A percentile compares a stretch with the other conserved stretches of the same genome.
Evolutionary conservation across 2,329 filamentous ascomycete species (phyloP).

Genomic region (Stagonosporopsis rhizophila): DNA sequence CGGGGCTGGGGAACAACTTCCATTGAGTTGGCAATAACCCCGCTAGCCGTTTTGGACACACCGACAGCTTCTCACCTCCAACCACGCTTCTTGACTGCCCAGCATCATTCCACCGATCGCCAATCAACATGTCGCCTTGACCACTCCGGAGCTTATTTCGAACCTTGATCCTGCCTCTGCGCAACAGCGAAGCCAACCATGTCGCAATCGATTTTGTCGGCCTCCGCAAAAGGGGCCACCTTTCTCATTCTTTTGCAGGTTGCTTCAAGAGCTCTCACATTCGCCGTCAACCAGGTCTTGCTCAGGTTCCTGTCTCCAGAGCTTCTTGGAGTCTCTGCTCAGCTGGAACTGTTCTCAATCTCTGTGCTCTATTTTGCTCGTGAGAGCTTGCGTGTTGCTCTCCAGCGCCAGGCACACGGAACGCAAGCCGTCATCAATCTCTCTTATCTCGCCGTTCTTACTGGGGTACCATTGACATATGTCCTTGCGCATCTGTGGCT

Average conservation of each 20-base stretch:
- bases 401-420: slow-evolving; percentile 73
- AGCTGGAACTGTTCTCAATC: slow-evolving; percentile 91
- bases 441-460: slow-evolving; percentile 76
- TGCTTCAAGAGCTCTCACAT: slow-evolving; percentile 85
- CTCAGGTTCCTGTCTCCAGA: slow-evolving; percentile 86
- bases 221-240: slow-evolving; percentile 74
- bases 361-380: slow-evolving; percentile 94
- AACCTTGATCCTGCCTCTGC: slow-evolving; percentile 13
- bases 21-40: slow-evolving; percentile 18
- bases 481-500: slow-evolving; percentile 74
- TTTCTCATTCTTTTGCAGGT: slow-evolving; percentile 90
- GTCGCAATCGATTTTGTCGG: slow-evolving; percentile 47
- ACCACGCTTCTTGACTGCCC: slow-evolving; percentile 27
- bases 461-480: slow-evolving; percentile 71
- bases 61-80: slow-evolving; percentile 26
- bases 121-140: slow-evolving; percentile 35
- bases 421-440: slow-evolving; percentile 86
- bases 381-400: slow-evolving; percentile 88
- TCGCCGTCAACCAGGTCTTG: slow-evolving; percentile 88
- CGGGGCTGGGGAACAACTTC: slow-evolving; percentile 3
- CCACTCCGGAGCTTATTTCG: slow-evolving; percentile 13
- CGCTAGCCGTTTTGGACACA: slow-evolving; percentile 34
- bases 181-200: slow-evolving; percentile 24
- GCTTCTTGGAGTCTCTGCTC: slow-evolving; percentile 83
- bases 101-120: slow-evolving; percentile 20